These are phyloP conservation scores for Scedosporium minutisporum DNA, from an alignment of 2,329 filamentous ascomycete genomes.

Conservation along the genomic window DNA sequence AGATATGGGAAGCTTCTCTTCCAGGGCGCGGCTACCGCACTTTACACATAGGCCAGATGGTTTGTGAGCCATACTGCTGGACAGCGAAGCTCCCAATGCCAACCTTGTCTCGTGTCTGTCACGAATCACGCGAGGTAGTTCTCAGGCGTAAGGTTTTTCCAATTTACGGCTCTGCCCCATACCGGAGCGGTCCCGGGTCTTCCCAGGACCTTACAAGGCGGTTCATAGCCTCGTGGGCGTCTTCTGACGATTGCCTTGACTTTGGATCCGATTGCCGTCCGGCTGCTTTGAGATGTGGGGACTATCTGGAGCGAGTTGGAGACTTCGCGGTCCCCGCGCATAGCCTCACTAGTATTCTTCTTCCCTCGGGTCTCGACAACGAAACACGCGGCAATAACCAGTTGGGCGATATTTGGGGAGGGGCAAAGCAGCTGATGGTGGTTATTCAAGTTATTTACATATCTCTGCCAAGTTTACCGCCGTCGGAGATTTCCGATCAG, in stretches of 20 bases:
- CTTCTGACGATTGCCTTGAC: background rate
- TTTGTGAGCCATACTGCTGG: slow-evolving; percentile 6
- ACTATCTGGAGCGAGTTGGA: background rate
- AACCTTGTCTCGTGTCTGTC: background rate
- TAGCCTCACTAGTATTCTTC: background rate
- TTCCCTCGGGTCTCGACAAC: background rate
- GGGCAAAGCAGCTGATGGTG: background rate
- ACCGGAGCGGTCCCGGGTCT: slow-evolving; percentile 1
- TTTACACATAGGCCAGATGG: slow-evolving; percentile 1
- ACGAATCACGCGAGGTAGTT: slow-evolving; percentile 3
- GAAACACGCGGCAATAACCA: background rate
- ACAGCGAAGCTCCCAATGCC: slow-evolving; percentile 5
- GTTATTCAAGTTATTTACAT: slow-evolving; percentile 4
- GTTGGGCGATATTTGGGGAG: background rate
- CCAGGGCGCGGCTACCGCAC: background rate
- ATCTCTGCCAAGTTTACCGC: background rate
- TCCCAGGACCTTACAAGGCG: background rate
- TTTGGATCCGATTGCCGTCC: background rate
- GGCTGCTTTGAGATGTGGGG: background rate
- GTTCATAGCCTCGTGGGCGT: background rate
- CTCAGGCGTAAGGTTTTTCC: background rate
- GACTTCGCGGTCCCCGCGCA: background rate
- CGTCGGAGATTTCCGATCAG: background rate
- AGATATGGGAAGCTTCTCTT: slow-evolving; percentile 2
- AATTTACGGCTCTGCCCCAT: background rate